Base-by-base conservation (phyloP, 306 rosid genomes). In the Canavalia gladiata region DNA sequence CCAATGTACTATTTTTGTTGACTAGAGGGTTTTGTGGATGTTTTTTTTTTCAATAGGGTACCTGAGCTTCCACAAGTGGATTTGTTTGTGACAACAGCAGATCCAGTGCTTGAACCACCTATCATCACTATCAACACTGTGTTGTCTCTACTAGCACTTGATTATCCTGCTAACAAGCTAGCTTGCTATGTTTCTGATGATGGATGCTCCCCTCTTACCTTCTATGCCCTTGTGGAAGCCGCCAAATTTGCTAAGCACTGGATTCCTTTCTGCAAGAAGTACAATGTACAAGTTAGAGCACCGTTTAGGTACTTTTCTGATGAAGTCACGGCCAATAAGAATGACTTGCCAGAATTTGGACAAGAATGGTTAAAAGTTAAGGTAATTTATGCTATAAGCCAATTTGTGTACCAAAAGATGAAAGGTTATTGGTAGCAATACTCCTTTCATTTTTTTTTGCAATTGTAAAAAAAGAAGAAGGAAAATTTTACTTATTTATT, bases 181-280 rank as follows among this genome's bases (percentile, higher is more conserved):
- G 94, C 94, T 81, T 92, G 95, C 68, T 94, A 92, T 65, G 94
- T 92, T 3, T 94, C 97, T 0, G 98, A 92, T 75, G 98, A 94
- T 59, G 94, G 94, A 0, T 92, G 95, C 35, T 92, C 97, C 4
- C 73, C 82, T 34, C 35, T 68, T 33, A 89, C 85, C 4, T 87
- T 79, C 54, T 90, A 86, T 57, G 86, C 91, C 2, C 91, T 94
- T 29, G 13, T 51, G 0, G 87, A 92, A 86, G 91, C 95, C 1
- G 6, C 87, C 0, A 87, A 86, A 13, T 94, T 90, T 77, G 97
- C 94, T 3, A 31, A 83, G 70, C 41, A 80, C 49, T 92, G 97
- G 98, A 69, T 92, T 9, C 95, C 94, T 7, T 92, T 90, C 66
- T 89, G 98, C 58, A 90, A 82, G 72, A 87, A 87, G 72, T 66